Conservation (phyloP, 2,329 filamentous ascomycete genomes). For the Aureobasidium sp. region DNA sequence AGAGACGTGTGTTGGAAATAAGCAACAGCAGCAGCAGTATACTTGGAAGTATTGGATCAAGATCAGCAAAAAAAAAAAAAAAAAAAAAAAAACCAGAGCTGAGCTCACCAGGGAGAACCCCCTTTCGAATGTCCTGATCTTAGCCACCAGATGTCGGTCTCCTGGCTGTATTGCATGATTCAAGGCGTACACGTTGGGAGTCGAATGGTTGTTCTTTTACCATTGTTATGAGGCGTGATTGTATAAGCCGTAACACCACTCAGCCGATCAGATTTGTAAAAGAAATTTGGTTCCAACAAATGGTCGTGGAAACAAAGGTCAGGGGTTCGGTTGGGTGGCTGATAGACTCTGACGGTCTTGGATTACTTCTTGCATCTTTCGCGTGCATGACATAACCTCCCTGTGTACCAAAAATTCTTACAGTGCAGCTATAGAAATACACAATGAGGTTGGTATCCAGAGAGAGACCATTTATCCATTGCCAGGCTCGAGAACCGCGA, state of each 20-base stretch:
- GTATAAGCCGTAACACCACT: background rate
- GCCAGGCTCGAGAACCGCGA: conserved; percentile 4
- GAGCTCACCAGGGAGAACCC: background rate
- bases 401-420: no score
- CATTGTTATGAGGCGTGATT: background rate
- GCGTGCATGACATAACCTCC: no score
- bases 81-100: background rate
- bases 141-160: background rate
- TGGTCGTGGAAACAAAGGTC: background rate
- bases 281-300: background rate
- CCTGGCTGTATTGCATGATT: background rate
- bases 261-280: background rate
- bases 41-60: no score
- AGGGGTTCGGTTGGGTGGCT: background rate
- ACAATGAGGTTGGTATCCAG: no score
- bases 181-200: background rate
- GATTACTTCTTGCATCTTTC: background rate
- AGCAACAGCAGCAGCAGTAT: background rate
- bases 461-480: no score
- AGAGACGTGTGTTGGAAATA: background rate
- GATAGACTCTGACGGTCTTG: background rate
- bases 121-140: background rate
- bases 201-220: background rate
- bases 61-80: background rate
- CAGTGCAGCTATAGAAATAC: no score